A percentile compares a stretch with the other conserved stretches of the same genome.
These are phyloP conservation scores for Fusarium keratoplasticum DNA, from an alignment of 2,329 filamentous ascomycete species.

Conservation along the genomic window DNA sequence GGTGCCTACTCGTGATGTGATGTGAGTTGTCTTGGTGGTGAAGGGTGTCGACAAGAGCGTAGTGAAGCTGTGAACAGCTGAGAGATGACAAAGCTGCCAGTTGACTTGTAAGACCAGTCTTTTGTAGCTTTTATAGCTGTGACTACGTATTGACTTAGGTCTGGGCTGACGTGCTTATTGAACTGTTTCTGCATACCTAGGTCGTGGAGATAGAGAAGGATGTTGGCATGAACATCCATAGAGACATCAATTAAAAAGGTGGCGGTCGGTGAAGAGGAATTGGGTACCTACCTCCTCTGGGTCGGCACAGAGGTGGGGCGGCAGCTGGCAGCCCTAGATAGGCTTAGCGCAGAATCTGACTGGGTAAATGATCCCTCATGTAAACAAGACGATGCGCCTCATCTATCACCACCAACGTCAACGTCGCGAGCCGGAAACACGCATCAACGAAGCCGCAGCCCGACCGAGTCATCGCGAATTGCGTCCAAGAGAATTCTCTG, in stretches of 20 bases:
- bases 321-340: slow-evolving; percentile 10
- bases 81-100: not conserved
- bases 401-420: slow-evolving; percentile 39
- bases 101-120: not conserved
- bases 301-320: slow-evolving; percentile 26
- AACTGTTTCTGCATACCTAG: not conserved
- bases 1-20: not conserved
- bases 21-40: not conserved
- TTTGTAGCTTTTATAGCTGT: not conserved
- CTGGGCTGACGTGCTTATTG: not conserved
- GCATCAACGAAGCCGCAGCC: slow-evolving; percentile 27
- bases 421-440: slow-evolving; percentile 41
- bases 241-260: not conserved
- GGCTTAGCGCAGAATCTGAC: slow-evolving; percentile 34
- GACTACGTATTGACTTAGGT: not conserved
- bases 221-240: not conserved
- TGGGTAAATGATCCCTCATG: slow-evolving; percentile 43
- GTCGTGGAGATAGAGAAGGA: not conserved
- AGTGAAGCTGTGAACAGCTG: not conserved
- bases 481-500: not conserved
- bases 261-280: slow-evolving; percentile 8
- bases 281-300: not conserved
- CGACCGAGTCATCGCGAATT: slow-evolving; percentile 30
- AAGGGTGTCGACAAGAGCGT: not conserved
- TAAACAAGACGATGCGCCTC: slow-evolving; percentile 47